A percentile compares a stretch with the other conserved stretches of the same genome.
phyloP scores from a whole-genome alignment of 805 yeast genomes.

The Schwanniomyces polymorphus region DNA sequence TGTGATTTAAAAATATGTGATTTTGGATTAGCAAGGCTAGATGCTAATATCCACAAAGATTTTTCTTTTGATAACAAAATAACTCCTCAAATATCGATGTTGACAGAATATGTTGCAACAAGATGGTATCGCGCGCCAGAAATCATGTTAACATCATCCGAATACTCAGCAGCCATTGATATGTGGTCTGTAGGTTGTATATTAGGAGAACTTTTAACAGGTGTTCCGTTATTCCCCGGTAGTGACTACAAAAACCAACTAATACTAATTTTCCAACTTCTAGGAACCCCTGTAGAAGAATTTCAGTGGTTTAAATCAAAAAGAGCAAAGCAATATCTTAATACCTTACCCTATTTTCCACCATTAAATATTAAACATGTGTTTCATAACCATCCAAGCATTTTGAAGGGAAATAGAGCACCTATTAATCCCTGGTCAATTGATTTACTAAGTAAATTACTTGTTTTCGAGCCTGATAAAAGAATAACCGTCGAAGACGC shows the following conservation, averaged over 20 bases:
- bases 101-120: conserved; percentile 83
- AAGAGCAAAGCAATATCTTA: conserved; percentile 25
- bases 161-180: conserved; percentile 75
- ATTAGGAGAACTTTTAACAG: conserved; percentile 63
- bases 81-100: conserved; percentile 34
- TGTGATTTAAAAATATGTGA: conserved; percentile 80
- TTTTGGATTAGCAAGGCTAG: conserved; percentile 69
- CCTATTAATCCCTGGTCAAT: conserved; percentile 25
- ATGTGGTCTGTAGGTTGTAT: conserved; percentile 83
- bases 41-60: conserved; percentile 11
- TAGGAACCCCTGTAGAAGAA: conserved; percentile 60
- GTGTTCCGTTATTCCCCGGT: conserved; percentile 73
- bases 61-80: conserved; percentile 10
- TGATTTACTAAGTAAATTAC: conserved; percentile 56
- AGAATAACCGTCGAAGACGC: conserved; percentile 90
- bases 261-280: conserved; percentile 60
- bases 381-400: conserved; percentile 19
- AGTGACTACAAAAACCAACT: conserved; percentile 70
- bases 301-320: conserved; percentile 18
- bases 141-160: conserved; percentile 71
- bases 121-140: conserved; percentile 87
- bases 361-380: conserved; percentile 15
- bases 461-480: conserved; percentile 82
- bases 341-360: conserved; percentile 20
- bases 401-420: conserved; percentile 12